These are phyloP conservation scores for Penicillium ochrochloron DNA, from an alignment of 495 filamentous ascomycete species.

Conservation along the genomic window DNA sequence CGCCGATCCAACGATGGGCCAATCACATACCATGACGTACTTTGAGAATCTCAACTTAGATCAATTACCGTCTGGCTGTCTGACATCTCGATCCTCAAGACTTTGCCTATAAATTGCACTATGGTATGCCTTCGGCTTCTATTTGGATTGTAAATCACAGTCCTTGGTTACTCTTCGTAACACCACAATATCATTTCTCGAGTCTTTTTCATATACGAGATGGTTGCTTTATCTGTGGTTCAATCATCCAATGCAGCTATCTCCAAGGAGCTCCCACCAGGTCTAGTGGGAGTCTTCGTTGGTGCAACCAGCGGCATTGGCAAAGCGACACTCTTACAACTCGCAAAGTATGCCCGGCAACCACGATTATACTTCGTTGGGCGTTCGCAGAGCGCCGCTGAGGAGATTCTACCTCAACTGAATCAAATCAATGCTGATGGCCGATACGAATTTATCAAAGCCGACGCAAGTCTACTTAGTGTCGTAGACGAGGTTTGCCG, in stretches of 20 bases:
- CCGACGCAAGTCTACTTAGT: slow-evolving; percentile 57
- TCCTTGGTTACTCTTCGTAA: not conserved
- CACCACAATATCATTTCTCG: not conserved
- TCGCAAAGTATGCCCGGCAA: slow-evolving; percentile 33
- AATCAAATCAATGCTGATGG: slow-evolving; percentile 54
- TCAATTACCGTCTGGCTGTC: not conserved
- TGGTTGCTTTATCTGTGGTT: not conserved
- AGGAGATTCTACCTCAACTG: slow-evolving; percentile 48
- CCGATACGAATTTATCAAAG: slow-evolving; percentile 52
- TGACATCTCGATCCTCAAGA: not conserved
- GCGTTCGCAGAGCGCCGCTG: slow-evolving; percentile 24
- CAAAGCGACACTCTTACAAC: slow-evolving; percentile 36
- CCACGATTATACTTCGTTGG: slow-evolving; percentile 43
- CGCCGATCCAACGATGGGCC: not conserved
- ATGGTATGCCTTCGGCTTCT: not conserved
- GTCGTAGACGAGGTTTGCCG: slow-evolving; percentile 62
- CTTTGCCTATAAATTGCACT: not conserved
- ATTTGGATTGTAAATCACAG: not conserved
- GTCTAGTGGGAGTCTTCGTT: slow-evolving; percentile 41
- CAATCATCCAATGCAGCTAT: slow-evolving; percentile 9
- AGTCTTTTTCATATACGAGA: no score
- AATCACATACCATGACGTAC: not conserved
- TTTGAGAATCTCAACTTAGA: not conserved
- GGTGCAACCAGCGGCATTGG: slow-evolving; percentile 49
- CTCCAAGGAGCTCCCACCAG: not conserved